These are phyloP conservation scores for Brettanomyces nanus DNA, from an alignment of 805 yeast genomes.

Conservation along the genomic window DNA sequence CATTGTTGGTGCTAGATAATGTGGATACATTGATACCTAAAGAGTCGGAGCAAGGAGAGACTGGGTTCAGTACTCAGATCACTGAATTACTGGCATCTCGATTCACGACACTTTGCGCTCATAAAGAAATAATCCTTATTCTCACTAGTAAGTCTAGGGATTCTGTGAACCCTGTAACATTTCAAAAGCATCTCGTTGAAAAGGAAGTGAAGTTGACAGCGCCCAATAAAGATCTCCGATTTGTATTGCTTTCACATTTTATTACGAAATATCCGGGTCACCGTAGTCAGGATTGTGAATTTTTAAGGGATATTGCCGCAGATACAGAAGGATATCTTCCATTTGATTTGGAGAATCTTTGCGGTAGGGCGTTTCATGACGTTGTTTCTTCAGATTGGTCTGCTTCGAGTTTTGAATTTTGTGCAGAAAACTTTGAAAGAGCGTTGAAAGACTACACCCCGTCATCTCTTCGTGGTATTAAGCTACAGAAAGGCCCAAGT, in stretches of 20 bases:
- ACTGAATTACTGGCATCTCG: slow-evolving; percentile 47
- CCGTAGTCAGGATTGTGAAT: slow-evolving; percentile 31
- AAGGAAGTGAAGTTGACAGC: slow-evolving; percentile 51
- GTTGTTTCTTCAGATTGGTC: slow-evolving; percentile 12
- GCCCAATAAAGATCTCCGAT: slow-evolving; percentile 60
- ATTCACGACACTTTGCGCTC: slow-evolving; percentile 35
- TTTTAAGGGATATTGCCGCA: slow-evolving; percentile 43
- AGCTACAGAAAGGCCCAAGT: slow-evolving; percentile 60
- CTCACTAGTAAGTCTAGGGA: slow-evolving; percentile 61
- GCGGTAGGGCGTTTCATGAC: slow-evolving; percentile 63
- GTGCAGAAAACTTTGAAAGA: slow-evolving; percentile 35
- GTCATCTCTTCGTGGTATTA: slow-evolving; percentile 77
- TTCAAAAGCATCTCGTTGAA: slow-evolving; percentile 65
- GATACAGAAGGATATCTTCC: slow-evolving; percentile 91
- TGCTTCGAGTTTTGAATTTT: slow-evolving; percentile 3
- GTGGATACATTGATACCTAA: slow-evolving; percentile 65
- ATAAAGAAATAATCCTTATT: slow-evolving; percentile 47
- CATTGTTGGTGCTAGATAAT: slow-evolving; percentile 69
- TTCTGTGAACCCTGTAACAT: slow-evolving; percentile 49
- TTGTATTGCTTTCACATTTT: slow-evolving; percentile 31
- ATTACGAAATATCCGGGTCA: slow-evolving; percentile 16
- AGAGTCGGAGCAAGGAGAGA: slow-evolving; percentile 49
- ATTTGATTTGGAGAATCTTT: slow-evolving; percentile 62
- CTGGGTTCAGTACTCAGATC: slow-evolving; percentile 53
- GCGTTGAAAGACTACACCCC: slow-evolving; percentile 72